Evolutionary conservation across 2,329 filamentous ascomycete genomes (phyloP).

Genomic region (Magnaporthiopsis rhizophila): DNA sequence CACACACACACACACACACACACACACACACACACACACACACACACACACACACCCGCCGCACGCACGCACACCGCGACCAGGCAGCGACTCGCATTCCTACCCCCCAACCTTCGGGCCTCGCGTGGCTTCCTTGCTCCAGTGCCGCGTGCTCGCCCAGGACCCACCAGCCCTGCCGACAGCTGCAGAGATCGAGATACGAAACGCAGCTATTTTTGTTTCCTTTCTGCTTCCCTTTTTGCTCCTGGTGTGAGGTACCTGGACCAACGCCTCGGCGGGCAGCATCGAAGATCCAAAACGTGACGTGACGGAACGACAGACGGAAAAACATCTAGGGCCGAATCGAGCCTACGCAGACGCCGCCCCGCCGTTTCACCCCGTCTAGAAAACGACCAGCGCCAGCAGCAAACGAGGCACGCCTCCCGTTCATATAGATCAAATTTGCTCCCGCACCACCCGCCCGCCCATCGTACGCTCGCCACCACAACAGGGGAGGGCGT

Average conservation of each 20-base stretch:
- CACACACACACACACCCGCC: no score
- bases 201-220: neutral
- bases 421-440: conserved; percentile 1
- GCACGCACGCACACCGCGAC: neutral
- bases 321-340: no score
- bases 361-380: neutral
- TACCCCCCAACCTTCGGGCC: no score
- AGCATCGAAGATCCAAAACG: neutral
- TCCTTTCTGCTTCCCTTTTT: neutral
- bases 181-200: neutral
- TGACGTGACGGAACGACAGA: neutral
- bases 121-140: neutral
- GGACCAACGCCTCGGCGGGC: neutral
- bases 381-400: neutral
- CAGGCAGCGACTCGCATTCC: neutral
- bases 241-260: neutral
- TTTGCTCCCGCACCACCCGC: conserved; percentile 1
- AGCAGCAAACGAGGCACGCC: conserved; percentile 4
- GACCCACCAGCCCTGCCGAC: neutral
- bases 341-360: neutral
- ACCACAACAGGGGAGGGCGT: neutral
- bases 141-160: neutral
- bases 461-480: neutral
- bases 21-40: neutral
- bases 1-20: neutral